Conservation (phyloP, 257 asterid genomes). For the Verbena officinalis region DNA sequence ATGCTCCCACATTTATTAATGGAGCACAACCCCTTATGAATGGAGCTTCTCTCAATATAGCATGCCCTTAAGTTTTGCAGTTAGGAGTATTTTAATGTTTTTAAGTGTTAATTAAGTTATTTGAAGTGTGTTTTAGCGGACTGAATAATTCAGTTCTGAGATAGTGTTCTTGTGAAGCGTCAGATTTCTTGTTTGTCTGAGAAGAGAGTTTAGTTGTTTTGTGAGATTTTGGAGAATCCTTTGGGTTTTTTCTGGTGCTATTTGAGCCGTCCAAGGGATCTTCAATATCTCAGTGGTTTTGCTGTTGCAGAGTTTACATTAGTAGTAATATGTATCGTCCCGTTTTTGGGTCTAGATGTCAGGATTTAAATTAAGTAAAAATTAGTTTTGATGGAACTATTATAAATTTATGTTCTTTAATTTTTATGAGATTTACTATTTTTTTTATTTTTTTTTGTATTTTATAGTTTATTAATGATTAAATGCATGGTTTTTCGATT, state of each 20-base stretch:
- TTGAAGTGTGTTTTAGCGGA: slow-evolving; percentile 30
- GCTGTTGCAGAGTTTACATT: background rate
- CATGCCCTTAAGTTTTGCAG: slow-evolving; percentile 97
- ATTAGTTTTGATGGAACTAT: no score
- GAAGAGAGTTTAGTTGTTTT: slow-evolving; percentile 1
- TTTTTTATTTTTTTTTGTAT: no score
- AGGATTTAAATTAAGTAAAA: no score
- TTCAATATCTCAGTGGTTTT: background rate
- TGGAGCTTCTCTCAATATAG: slow-evolving; percentile 60
- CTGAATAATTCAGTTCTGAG: slow-evolving; percentile 36
- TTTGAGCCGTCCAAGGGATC: slow-evolving; percentile 71
- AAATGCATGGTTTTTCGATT: no score
- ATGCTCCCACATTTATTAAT: slow-evolving; percentile 24
- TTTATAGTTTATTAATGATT: no score
- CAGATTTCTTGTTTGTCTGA: slow-evolving; percentile 19
- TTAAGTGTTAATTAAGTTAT: slow-evolving; percentile 18
- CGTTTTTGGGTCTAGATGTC: background rate
- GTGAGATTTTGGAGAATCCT: slow-evolving; percentile 25
- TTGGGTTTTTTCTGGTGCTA: slow-evolving; percentile 80
- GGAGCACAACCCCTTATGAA: slow-evolving; percentile 36
- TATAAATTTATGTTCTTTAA: no score
- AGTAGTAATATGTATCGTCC: background rate
- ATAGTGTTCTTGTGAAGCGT: slow-evolving; percentile 25
- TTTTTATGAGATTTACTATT: no score
- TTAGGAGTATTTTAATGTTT: slow-evolving; percentile 5